These are phyloP conservation scores for Chlorella vulgaris DNA, from an alignment of 139 green algal genomes.

Conservation along the genomic window DNA sequence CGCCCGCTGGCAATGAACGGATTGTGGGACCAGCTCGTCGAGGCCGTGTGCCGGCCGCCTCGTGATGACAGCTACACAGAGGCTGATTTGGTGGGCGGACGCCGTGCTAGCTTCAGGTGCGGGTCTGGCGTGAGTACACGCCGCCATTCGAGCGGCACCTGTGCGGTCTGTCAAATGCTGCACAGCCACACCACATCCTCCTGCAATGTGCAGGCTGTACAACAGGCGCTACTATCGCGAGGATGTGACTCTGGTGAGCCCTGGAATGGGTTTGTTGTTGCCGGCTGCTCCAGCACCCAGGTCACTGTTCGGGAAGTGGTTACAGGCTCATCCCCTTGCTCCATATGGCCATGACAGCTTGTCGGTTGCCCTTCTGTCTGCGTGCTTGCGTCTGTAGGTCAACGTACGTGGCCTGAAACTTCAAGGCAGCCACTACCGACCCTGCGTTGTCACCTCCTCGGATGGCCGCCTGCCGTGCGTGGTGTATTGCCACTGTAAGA, in stretches of 20 bases:
- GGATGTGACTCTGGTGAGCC: slow-evolving; percentile 54
- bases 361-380: too few relatives aligned
- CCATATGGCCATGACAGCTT: too few relatives aligned
- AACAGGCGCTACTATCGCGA: slow-evolving; percentile 53
- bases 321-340: too few relatives aligned
- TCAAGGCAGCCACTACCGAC: slow-evolving; percentile 75
- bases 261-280: too few relatives aligned
- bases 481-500: slow-evolving; percentile 84
- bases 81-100: slow-evolving; percentile 66
- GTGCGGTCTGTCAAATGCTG: not conserved
- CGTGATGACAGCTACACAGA: slow-evolving; percentile 65
- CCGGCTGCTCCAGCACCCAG: too few relatives aligned
- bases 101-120: slow-evolving; percentile 44
- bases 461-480: slow-evolving; percentile 70
- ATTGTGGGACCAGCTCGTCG: slow-evolving; percentile 82
- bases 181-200: not conserved
- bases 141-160: too few relatives aligned
- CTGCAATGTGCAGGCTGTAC: not conserved
- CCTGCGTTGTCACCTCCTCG: slow-evolving; percentile 43
- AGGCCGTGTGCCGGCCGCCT: slow-evolving; percentile 83
- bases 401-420: slow-evolving; percentile 76
- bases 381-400: too few relatives aligned
- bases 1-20: not conserved
- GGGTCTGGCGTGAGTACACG: not conserved
- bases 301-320: too few relatives aligned